Evolutionary conservation across 139 green algal genomes (phyloP), one percentile per base, ranked within the genome.

Genomic region (Coelastrella sp.): DNA sequence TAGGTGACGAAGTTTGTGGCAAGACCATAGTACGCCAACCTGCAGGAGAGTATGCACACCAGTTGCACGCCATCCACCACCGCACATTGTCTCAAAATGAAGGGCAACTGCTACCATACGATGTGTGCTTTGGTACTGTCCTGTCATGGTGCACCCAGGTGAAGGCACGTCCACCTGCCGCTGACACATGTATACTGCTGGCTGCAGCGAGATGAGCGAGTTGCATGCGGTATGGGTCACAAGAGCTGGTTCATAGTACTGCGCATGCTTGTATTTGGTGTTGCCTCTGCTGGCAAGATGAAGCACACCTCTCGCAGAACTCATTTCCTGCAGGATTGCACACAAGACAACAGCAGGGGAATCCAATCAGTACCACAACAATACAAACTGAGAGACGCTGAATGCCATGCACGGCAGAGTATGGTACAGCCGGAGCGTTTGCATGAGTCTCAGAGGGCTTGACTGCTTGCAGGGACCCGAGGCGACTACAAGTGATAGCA

Each of bases 1-100:
- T 99, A 99, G 19, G 97, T 97, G n/a, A 99, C 94, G 58, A 99
- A 89, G 89, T 99, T 99, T 58, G 97, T 98, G 20, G 95, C 94
- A 27, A 99, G 91, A n/a, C 96, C 97, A 92, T 99, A 98, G 87
- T 95, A 99, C 0, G 97, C 97, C 79, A 99, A 93, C 5, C 85
- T 81, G 84, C 68, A 73, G 24, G 7, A 61, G 24, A 35, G 65
- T 14, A 70, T 27, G 24, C n/a, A 15, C 17, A 76, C 17, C 68
- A 76, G 9, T 22, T 70, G 63, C 63, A 14, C 6, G 15, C 17
- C 68, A 76, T 76, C 8, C 8, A 10, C 15, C 68, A 76, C 68
- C 15, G n/a, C 11, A 20, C 12, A 70, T 15, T 70, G 11, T 70
- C 12, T 70, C 5, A 1, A 70, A 20, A 0, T 70, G 14, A 4